A percentile compares a stretch with the other conserved stretches of the same genome.
Conservation (phyloP, 768 basidiomycete species). For the Xerocomellus intermedius region DNA sequence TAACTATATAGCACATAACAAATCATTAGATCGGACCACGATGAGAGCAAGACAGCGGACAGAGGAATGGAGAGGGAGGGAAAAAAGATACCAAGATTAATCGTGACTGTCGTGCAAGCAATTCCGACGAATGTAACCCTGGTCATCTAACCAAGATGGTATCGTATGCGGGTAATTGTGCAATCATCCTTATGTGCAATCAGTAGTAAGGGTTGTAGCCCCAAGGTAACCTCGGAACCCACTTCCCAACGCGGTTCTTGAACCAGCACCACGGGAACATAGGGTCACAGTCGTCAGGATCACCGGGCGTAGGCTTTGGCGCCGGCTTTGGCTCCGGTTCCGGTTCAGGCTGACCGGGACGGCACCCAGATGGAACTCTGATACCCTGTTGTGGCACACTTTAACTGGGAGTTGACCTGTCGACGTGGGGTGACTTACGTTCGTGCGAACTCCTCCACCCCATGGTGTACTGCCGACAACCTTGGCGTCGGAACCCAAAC, state of each 20-base stretch:
- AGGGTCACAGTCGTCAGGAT: constrained; percentile 33
- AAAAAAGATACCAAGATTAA: neutral
- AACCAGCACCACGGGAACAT: constrained; percentile 25
- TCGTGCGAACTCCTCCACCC: constrained; percentile 85
- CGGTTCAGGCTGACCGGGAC: constrained; percentile 14
- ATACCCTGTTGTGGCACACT: constrained; percentile 33
- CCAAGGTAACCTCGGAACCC: constrained; percentile 27
- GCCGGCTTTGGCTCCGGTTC: constrained; percentile 22
- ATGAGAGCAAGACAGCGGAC: constrained; percentile 11
- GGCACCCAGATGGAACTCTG: constrained; percentile 42
- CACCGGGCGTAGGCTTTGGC: constrained; percentile 33
- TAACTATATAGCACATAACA: constrained; percentile 7
- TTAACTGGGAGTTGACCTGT: neutral
- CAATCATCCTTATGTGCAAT: constrained; percentile 9
- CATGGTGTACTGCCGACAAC: constrained; percentile 81
- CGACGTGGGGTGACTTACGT: constrained; percentile 40
- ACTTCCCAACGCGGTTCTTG: constrained; percentile 15
- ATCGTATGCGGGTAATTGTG: constrained; percentile 16
- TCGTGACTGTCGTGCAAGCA: neutral
- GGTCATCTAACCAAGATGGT: constrained; percentile 14
- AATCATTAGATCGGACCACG: constrained; percentile 3
- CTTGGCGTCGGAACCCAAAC: constrained; percentile 74
- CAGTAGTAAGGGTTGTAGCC: constrained; percentile 22
- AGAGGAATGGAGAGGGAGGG: neutral
- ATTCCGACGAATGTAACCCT: constrained; percentile 5